Conservation (phyloP, 2,329 filamentous ascomycete species). For the Knufia fluminis region DNA sequence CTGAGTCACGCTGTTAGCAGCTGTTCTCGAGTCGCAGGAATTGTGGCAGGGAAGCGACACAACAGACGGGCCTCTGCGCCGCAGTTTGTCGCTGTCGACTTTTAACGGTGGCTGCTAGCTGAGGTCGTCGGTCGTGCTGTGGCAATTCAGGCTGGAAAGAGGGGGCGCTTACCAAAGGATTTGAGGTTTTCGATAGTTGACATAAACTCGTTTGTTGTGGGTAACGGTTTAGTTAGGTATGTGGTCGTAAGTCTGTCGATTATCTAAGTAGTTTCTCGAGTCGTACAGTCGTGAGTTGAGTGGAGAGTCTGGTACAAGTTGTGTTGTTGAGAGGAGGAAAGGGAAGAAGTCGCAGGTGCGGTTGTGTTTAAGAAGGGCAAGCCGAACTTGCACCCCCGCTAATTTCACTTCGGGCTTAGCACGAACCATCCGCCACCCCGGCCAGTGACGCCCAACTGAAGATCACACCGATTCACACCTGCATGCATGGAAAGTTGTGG, state of each 20-base stretch:
- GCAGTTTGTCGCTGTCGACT: background rate
- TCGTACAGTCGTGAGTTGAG: constrained; percentile 14
- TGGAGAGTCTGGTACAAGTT: constrained; percentile 14
- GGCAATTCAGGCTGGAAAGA: constrained; percentile 15
- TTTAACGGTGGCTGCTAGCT: background rate
- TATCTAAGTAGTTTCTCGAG: constrained; percentile 13
- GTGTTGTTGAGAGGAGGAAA: constrained; percentile 10
- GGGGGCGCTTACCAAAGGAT: constrained; percentile 67
- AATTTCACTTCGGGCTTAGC: background rate
- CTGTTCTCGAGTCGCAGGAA: background rate
- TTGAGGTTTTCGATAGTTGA: constrained; percentile 94
- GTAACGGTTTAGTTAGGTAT: constrained; percentile 24
- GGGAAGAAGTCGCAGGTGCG: constrained; percentile 8
- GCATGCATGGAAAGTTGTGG: too few species aligned
- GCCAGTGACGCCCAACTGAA: too few species aligned
- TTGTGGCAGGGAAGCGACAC: too few species aligned
- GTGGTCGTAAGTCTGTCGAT: constrained; percentile 24
- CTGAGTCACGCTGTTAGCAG: constrained; percentile 41
- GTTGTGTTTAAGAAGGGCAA: constrained; percentile 6
- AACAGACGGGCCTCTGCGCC: background rate
- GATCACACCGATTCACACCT: too few species aligned
- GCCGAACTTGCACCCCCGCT: background rate
- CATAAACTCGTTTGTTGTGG: constrained; percentile 64
- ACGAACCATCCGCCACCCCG: too few species aligned
- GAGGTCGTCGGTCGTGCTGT: constrained; percentile 9